These are phyloP conservation scores for Ophiostoma ulmi DNA, from an alignment of 2,329 filamentous ascomycete genomes.

Conservation along the genomic window DNA sequence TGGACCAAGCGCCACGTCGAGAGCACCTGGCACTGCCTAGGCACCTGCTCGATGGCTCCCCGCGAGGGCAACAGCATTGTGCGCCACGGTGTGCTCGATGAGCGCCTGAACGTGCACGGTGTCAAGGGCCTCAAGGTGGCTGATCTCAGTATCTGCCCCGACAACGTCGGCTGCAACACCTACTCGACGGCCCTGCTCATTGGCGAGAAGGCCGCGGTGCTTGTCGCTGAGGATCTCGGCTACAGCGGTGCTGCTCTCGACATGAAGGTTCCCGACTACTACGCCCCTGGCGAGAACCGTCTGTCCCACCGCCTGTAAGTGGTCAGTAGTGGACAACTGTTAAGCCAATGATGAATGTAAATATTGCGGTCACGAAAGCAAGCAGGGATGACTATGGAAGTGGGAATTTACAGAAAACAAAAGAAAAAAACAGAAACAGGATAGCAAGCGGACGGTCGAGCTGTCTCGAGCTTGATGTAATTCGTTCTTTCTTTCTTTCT, in stretches of 20 bases:
- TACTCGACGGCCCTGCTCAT: constrained; percentile 68
- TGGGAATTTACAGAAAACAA: neutral
- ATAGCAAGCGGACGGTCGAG: neutral
- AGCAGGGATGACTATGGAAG: neutral
- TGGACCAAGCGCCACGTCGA: constrained; percentile 68
- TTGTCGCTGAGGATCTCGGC: constrained; percentile 67
- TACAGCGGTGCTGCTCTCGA: constrained; percentile 68
- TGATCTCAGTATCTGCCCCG: constrained; percentile 69
- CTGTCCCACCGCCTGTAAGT: constrained; percentile 39
- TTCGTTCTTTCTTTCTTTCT: neutral
- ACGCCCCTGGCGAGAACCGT: constrained; percentile 48
- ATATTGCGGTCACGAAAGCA: neutral
- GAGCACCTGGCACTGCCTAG: constrained; percentile 65
- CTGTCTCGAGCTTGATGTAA: constrained; percentile 1
- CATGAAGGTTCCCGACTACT: constrained; percentile 67
- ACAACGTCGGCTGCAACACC: constrained; percentile 69
- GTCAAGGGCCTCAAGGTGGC: constrained; percentile 73
- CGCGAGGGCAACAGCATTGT: constrained; percentile 72
- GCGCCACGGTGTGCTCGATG: constrained; percentile 72
- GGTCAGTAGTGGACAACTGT: neutral
- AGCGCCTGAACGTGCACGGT: constrained; percentile 71
- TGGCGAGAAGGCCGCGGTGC: constrained; percentile 66
- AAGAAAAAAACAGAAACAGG: neutral
- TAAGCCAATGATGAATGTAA: neutral
- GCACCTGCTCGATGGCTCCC: constrained; percentile 73